Conservation (phyloP, 305 asterid species). For the Fraxinus ornus region DNA sequence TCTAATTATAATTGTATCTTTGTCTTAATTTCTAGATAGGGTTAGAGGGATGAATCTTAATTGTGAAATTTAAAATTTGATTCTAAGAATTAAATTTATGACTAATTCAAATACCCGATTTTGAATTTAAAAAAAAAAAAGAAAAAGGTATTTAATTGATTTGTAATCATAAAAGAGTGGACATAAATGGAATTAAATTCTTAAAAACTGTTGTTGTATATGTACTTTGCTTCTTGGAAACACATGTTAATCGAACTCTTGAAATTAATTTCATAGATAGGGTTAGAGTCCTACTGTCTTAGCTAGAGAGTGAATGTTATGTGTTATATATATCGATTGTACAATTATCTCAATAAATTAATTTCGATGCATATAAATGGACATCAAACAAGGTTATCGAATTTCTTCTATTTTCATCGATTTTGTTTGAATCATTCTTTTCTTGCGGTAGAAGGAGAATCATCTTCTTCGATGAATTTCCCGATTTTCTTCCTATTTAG, state of each 20-base stretch:
- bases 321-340: background rate
- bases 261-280: too few relatives aligned
- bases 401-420: background rate
- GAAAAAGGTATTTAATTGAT: background rate
- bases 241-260: background rate
- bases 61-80: background rate
- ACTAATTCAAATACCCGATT: background rate
- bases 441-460: background rate
- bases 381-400: background rate
- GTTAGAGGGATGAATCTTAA: conserved; percentile 7
- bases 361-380: background rate
- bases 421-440: background rate
- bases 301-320: background rate
- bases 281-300: background rate
- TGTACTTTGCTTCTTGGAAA: background rate
- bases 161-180: background rate
- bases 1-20: conserved; percentile 21
- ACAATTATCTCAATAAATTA: background rate
- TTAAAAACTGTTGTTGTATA: background rate
- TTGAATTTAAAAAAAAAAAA: background rate
- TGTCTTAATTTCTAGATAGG: conserved; percentile 28
- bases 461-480: background rate
- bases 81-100: background rate
- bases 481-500: background rate
- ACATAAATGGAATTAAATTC: background rate